Conservation (phyloP, 306 rosid genomes). For the Glycine latifolia region DNA sequence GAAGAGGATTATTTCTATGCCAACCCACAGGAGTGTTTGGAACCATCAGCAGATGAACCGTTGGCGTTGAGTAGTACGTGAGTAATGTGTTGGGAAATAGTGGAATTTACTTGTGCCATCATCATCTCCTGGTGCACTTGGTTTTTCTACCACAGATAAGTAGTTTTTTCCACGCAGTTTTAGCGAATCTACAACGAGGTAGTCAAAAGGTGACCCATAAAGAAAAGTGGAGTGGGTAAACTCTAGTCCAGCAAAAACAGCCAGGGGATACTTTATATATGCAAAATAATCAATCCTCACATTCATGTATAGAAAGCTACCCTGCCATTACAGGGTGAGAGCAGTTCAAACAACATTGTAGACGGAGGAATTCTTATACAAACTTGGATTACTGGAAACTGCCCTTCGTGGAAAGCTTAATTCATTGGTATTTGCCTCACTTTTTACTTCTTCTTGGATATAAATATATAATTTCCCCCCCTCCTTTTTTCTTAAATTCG, state of each 20-base stretch:
- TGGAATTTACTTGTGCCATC: constrained; percentile 50
- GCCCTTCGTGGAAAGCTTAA: constrained; percentile 54
- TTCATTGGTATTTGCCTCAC: constrained; percentile 47
- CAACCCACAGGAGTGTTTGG: constrained; percentile 92
- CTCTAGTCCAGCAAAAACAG: constrained; percentile 52
- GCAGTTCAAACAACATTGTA: constrained; percentile 66
- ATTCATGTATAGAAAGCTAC: constrained; percentile 87
- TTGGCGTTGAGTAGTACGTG: constrained; percentile 66
- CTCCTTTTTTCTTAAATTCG: background rate
- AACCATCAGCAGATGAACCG: constrained; percentile 57
- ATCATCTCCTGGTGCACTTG: constrained; percentile 55
- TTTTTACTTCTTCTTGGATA: constrained; percentile 1
- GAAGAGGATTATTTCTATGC: constrained; percentile 96
- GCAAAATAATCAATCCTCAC: constrained; percentile 63
- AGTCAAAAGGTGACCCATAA: constrained; percentile 44
- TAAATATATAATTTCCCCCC: too few species aligned
- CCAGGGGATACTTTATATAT: constrained; percentile 55
- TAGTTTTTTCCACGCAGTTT: constrained; percentile 49
- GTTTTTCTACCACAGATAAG: constrained; percentile 52
- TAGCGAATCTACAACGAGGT: constrained; percentile 38
- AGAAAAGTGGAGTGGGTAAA: constrained; percentile 48
- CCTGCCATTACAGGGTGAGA: constrained; percentile 87
- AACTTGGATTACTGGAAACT: constrained; percentile 63
- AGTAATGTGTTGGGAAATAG: constrained; percentile 47
- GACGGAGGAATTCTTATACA: constrained; percentile 64